These are phyloP conservation scores for Naganishia cerealis DNA, from an alignment of 1,284 basidiomycete genomes.

Conservation along the genomic window DNA sequence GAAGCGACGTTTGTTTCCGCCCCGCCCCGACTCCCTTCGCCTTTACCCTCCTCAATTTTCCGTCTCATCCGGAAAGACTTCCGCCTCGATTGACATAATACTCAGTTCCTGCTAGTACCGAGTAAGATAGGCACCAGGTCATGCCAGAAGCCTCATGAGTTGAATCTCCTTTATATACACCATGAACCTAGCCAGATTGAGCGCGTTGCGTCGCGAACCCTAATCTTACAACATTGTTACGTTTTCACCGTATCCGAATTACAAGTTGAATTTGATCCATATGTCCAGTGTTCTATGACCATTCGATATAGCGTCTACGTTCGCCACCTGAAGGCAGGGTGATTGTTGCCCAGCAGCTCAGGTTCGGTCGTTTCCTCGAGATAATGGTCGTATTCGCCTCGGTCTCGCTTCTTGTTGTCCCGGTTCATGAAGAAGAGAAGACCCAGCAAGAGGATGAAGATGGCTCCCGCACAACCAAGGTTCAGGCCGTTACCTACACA, in stretches of 20 bases:
- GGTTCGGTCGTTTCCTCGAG: slow-evolving; percentile 9
- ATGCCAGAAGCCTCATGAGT: not conserved
- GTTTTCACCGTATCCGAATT: not conserved
- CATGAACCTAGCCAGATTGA: not conserved
- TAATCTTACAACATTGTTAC: slow-evolving; percentile 1
- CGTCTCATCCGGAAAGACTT: too few species aligned
- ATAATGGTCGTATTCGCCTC: slow-evolving; percentile 27
- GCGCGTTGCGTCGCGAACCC: not conserved
- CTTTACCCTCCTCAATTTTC: too few species aligned
- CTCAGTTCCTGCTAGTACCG: not conserved
- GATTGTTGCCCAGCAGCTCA: slow-evolving; percentile 28
- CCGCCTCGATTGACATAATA: not conserved
- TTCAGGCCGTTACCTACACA: slow-evolving; percentile 26
- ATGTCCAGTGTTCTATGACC: not conserved
- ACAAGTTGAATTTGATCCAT: slow-evolving; percentile 4
- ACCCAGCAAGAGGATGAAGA: slow-evolving; percentile 20
- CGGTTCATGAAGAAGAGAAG: slow-evolving; percentile 23
- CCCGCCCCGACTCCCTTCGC: too few species aligned
- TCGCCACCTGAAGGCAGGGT: slow-evolving; percentile 30
- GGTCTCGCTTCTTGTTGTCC: slow-evolving; percentile 32
- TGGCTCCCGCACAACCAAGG: slow-evolving; percentile 11
- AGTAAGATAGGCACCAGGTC: not conserved
- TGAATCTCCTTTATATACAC: not conserved
- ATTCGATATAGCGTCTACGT: not conserved
- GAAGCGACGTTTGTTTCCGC: too few species aligned